phyloP scores from a whole-genome alignment of 139 green algal species.

The Ulvella scutata region DNA sequence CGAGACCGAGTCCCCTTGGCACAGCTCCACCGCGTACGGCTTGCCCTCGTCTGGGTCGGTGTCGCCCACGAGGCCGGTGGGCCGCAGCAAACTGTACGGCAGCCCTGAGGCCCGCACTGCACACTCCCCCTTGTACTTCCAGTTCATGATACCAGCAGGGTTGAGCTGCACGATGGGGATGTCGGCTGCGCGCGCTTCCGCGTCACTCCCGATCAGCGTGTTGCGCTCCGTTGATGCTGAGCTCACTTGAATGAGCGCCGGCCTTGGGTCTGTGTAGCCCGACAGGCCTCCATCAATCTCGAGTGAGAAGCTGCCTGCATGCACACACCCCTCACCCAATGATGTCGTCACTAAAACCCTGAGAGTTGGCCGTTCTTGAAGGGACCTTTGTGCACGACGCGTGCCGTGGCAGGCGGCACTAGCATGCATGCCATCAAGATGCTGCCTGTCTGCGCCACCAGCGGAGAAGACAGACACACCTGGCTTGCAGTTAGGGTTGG shows the following conservation, averaged over 20 bases:
- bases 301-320: conserved; percentile 39
- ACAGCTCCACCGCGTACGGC: conserved; percentile 33
- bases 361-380: too few relatives aligned
- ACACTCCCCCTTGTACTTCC: conserved; percentile 63
- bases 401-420: too few relatives aligned
- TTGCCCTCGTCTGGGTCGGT: background rate
- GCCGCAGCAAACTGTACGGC: conserved; percentile 58
- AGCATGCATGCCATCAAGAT: too few relatives aligned
- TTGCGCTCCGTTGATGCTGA: conserved; percentile 69
- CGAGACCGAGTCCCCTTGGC: conserved; percentile 48
- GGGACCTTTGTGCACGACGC: too few relatives aligned
- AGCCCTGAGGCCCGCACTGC: conserved; percentile 38
- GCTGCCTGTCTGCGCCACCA: too few relatives aligned
- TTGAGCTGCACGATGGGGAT: conserved; percentile 85
- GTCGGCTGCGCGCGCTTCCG: conserved; percentile 31
- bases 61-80: conserved; percentile 24
- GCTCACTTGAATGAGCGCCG: conserved; percentile 41
- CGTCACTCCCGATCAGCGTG: conserved; percentile 59
- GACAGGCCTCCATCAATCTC: conserved; percentile 43
- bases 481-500: conserved; percentile 41
- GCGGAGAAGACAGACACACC: too few relatives aligned
- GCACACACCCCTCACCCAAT: background rate
- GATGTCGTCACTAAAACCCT: background rate
- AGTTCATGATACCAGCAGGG: conserved; percentile 54
- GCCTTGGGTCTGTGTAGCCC: conserved; percentile 33